Evolutionary conservation across 371 early-diverging fungal genomes (phyloP).

Genomic region (Mucor plumbeus): DNA sequence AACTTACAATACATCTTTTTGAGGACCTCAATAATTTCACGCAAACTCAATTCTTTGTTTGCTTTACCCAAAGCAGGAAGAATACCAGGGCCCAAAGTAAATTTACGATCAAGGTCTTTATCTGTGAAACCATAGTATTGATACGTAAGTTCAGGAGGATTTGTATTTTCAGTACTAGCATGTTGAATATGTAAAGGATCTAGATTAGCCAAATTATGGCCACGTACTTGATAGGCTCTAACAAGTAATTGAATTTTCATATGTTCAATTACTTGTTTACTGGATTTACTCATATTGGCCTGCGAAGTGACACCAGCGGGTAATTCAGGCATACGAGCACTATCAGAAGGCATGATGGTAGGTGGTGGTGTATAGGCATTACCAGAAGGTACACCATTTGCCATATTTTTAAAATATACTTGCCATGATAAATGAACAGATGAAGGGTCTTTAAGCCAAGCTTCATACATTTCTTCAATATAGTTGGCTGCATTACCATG

Average conservation of each 20-base stretch:
- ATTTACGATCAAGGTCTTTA: constrained; percentile 86
- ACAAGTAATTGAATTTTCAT: constrained; percentile 96
- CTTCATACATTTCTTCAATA: constrained; percentile 95
- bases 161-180: constrained; percentile 56
- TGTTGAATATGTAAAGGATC: constrained; percentile 89
- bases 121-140: constrained; percentile 93
- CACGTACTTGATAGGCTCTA: constrained; percentile 96
- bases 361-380: constrained; percentile 86
- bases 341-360: constrained; percentile 72
- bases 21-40: constrained; percentile 85
- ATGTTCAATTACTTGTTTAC: constrained; percentile 85
- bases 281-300: constrained; percentile 36
- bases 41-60: constrained; percentile 75
- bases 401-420: constrained; percentile 91
- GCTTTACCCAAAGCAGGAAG: constrained; percentile 82
- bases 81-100: constrained; percentile 93
- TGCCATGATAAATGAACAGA: constrained; percentile 98
- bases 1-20: constrained; percentile 81
- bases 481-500: constrained; percentile 84
- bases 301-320: constrained; percentile 37
- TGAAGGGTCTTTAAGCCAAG: constrained; percentile 89
- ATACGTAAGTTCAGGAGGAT: constrained; percentile 84
- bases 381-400: constrained; percentile 68
- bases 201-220: constrained; percentile 91
- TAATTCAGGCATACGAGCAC: constrained; percentile 68